Base-by-base conservation (phyloP, 2,329 filamentous ascomycete genomes). In the Fusarium sp. region DNA sequence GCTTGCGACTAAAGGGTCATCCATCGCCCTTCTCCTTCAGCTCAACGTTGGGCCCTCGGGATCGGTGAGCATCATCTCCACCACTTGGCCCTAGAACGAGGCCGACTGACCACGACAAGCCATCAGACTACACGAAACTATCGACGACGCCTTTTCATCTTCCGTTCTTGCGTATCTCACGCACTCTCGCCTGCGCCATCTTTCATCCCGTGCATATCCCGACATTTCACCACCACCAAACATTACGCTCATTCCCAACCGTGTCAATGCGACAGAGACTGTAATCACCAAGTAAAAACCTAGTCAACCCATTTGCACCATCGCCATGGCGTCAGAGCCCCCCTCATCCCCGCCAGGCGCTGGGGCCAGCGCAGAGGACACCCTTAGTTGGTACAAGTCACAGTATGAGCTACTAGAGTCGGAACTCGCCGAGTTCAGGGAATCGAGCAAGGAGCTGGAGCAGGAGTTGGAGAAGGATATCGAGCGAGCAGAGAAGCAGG, bases 401-500 rank as follows among this genome's bases (percentile, higher is more conserved):
- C 94, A 98, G 76, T 98, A 98, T 79, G 93, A 96, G 78, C 88
- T 92, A 73, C 84, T 99, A 33, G 95, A 97, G 77, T 82, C 88
- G 49, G 95, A 99, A 76, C 86, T 99, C 59, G 86, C 91, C 61
- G 95, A 99, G 71, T 99, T 99, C 75, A 92, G 97, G 72, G 84
- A 92, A 54, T 97, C 93, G 50, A 97, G 93, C 76, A 91, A 92
- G 75, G 95, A 98, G 76, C 84, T 99, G 27, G 95, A 99, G 77
- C 87, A 90, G 43, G 95, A 98, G 77, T 82, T 99, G 49, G 95
- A 99, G 77, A 96, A 93, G 80, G 95, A 99, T 75, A 89, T 99
- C 53, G 94, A 98, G 70, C 90, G 92, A 39, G 93, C 93, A 39
- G 95, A 99, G 81, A 96, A 96, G 80, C 87, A 93, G 70, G 94